A percentile compares a stretch with the other conserved stretches of the same genome.
Conservation (phyloP, 176 grass and related monocot genomes). For the Oryza glumipatula region DNA sequence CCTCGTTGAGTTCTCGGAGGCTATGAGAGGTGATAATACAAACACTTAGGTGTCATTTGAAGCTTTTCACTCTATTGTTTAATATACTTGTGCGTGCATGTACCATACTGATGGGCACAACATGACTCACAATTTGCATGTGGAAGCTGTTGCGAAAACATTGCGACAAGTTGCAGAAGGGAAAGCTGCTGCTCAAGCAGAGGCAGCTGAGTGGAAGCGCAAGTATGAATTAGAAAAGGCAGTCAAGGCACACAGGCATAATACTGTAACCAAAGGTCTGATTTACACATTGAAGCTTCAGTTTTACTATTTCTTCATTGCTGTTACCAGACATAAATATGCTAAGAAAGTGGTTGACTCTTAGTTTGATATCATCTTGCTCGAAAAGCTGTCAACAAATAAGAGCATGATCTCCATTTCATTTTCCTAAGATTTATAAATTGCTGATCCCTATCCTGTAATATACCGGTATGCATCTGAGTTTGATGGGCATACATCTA, state of each 20-base stretch:
- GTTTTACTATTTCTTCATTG: conserved; percentile 21
- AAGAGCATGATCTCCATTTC: neutral
- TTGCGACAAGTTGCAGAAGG: conserved; percentile 82
- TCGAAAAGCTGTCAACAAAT: neutral
- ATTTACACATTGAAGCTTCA: conserved; percentile 11
- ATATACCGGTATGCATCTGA: neutral
- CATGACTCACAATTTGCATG: conserved; percentile 40
- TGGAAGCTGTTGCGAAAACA: conserved; percentile 87
- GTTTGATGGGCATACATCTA: neutral
- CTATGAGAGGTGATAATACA: conserved; percentile 76
- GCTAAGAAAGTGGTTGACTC: neutral
- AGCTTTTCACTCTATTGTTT: conserved; percentile 1
- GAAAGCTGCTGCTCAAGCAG: conserved; percentile 84
- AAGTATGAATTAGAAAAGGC: conserved; percentile 84
- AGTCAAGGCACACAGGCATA: conserved; percentile 56
- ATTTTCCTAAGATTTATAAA: neutral
- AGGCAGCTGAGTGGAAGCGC: conserved; percentile 89
- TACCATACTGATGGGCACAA: conserved; percentile 30
- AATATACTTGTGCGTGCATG: conserved; percentile 4
- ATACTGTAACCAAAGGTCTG: conserved; percentile 62
- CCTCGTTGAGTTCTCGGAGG: conserved; percentile 88
- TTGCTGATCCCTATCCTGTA: neutral
- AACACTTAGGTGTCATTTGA: conserved; percentile 9
- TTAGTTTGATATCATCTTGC: neutral
- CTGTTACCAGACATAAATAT: conserved; percentile 14